Base-by-base conservation (phyloP, 805 yeast species). In the Saccharomycopsis schoenii region DNA sequence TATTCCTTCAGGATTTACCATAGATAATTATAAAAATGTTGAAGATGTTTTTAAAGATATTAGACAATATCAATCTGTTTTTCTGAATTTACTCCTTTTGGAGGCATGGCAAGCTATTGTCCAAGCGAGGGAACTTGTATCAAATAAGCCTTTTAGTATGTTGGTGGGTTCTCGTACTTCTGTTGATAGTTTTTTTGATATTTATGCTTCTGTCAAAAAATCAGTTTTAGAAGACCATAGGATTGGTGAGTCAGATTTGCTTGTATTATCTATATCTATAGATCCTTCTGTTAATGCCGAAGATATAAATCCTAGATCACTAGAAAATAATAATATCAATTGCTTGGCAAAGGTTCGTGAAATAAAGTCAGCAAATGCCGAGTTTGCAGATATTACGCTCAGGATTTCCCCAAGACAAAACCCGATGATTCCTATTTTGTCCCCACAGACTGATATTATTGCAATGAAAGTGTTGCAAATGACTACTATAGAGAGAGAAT, bases 51-150 rank as follows among this genome's bases (percentile, higher is more conserved):
- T 89, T 68, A 61, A 67, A 0, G 74, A 80, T 58, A 83, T 84
- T 4, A 75, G 74, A n/a, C 90, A 87, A 2, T 94, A 96, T 68
- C 81, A 80, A 56, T 75, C 76, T 41, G 77, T 81, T 1, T 86
- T 89, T 71, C 88, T 85, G 66, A 99, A 99, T 0, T 76, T 94
- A 52, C 74, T 94, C 54, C 73, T 92, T 69, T 73, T 93, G 50
- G 99, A 94, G 73, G 88, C 96, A 65, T 96, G 98, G 97, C 96
- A 92, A 68, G 87, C 89, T 0, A 81, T 94, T 34, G 86, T 84
- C 65, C 79, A 89, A 4, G 83, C 94, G 0, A 84, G 87, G 64
- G 83, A 82, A 57, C 82, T 88, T 17, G 74, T 75, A 15, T 80
- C 80, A 10, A 68, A 69, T 41, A 72, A 67, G 4, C 91, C 96